Evolutionary conservation across 768 basidiomycete genomes (phyloP).

Genomic region (Pleurotus sapidus): DNA sequence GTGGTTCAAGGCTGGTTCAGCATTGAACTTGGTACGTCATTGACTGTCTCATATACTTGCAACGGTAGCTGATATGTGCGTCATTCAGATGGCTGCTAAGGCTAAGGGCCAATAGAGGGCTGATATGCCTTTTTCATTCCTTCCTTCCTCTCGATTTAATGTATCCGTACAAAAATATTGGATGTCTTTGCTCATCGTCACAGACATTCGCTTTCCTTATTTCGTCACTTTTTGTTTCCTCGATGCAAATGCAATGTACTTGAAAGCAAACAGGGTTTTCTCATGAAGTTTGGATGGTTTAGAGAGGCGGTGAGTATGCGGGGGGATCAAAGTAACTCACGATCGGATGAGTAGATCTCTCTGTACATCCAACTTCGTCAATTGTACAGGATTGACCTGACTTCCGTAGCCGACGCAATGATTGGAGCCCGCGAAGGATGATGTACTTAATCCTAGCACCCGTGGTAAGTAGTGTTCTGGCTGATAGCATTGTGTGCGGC

Average conservation of each 20-base stretch:
- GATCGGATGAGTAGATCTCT: too few species aligned
- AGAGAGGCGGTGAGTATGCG: too few species aligned
- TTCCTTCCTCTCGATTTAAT: neutral
- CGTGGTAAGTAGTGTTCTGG: too few species aligned
- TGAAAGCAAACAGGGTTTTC: too few species aligned
- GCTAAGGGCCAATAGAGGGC: slow-evolving; percentile 8
- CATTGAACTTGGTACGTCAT: slow-evolving; percentile 75
- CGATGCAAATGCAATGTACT: neutral
- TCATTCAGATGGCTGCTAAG: slow-evolving; percentile 11
- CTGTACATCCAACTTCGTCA: too few species aligned
- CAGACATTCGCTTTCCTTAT: neutral
- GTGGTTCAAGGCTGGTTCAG: slow-evolving; percentile 98
- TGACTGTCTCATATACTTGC: neutral
- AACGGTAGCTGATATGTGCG: neutral
- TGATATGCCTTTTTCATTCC: neutral
- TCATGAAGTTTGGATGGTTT: too few species aligned
- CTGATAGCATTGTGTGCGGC: too few species aligned
- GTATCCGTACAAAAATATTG: slow-evolving; percentile 6
- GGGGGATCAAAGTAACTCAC: too few species aligned
- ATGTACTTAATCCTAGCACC: too few species aligned
- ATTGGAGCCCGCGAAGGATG: too few species aligned
- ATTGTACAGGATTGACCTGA: too few species aligned
- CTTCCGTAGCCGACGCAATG: too few species aligned
- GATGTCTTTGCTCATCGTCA: neutral
- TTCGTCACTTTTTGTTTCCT: neutral